Percentiles rank a stretch among this genome's conserved stretches.
Evolutionary conservation across 1,284 basidiomycete genomes (phyloP).

Genomic region (Melampsora americana): DNA sequence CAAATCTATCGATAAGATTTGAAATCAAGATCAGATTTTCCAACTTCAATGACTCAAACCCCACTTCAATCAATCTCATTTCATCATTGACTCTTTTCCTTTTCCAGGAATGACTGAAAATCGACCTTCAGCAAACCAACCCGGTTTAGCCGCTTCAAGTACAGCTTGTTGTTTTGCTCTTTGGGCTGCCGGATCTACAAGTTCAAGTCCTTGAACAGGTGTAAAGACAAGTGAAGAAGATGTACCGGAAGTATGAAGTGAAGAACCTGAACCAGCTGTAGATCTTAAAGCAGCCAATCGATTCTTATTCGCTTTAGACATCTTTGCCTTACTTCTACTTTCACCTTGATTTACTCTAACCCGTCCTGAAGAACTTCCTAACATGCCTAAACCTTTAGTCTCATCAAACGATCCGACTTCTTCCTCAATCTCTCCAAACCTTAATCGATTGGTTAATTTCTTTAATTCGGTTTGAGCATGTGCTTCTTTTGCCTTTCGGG

Average conservation of each 20-base stretch:
- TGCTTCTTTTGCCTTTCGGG: conserved; percentile 92
- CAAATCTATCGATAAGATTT: conserved; percentile 52
- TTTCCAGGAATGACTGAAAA: conserved; percentile 59
- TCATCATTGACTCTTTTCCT: conserved; percentile 2
- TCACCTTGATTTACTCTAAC: conserved; percentile 81
- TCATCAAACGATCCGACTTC: conserved; percentile 95
- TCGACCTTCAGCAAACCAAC: conserved; percentile 81
- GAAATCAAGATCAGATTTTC: too few species aligned
- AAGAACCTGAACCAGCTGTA: conserved; percentile 57
- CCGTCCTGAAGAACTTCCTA: conserved; percentile 70
- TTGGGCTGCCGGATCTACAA: conserved; percentile 74
- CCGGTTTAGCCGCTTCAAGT: conserved; percentile 85
- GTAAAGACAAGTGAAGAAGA: conserved; percentile 44
- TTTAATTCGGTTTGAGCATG: conserved; percentile 94
- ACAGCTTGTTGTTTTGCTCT: conserved; percentile 56
- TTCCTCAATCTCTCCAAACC: conserved; percentile 90
- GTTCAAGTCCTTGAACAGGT: conserved; percentile 62
- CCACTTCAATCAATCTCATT: not conserved
- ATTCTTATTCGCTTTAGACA: conserved; percentile 92
- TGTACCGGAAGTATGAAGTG: conserved; percentile 29
- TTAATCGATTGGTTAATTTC: conserved; percentile 94
- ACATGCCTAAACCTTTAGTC: conserved; percentile 95
- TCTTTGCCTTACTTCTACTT: conserved; percentile 86
- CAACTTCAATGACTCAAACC: conserved; percentile 55
- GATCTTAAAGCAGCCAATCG: conserved; percentile 61